A percentile compares a stretch with the other conserved stretches of the same genome.
phyloP scores from a whole-genome alignment of 73 alveolate species.

The Paramecium tetraurelia region DNA sequence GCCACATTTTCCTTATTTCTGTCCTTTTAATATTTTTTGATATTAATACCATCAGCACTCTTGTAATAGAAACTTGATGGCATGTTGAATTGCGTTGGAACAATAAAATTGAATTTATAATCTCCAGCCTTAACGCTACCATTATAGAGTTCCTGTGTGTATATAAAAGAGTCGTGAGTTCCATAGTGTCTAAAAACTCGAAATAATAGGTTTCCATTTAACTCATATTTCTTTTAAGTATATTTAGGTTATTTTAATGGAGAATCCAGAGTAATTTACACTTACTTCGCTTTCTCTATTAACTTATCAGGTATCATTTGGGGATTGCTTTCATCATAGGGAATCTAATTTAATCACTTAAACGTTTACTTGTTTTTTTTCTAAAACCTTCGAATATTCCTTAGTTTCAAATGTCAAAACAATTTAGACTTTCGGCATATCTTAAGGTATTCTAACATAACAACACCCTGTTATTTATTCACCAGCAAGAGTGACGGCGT shows the following conservation, averaged over 20 bases:
- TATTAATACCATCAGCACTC: neutral
- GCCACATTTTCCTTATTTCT: neutral
- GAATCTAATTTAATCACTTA: neutral
- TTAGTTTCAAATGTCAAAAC: neutral
- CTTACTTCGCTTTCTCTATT: neutral
- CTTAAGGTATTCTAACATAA: conserved; percentile 5
- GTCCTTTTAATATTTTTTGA: neutral
- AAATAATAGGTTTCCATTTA: conserved; percentile 20
- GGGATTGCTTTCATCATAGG: conserved; percentile 12
- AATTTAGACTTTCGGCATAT: neutral
- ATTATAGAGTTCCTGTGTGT: neutral
- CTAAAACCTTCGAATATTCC: conserved; percentile 1
- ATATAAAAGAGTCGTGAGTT: neutral
- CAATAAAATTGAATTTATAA: neutral
- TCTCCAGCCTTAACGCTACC: conserved; percentile 31
- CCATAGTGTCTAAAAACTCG: conserved; percentile 13
- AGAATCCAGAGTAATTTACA: conserved; percentile 3
- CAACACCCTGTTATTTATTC: conserved; percentile 23
- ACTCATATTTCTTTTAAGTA: neutral
- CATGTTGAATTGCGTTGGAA: neutral
- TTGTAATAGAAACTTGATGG: conserved; percentile 22
- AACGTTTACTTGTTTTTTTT: neutral
- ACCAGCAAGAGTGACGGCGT: conserved; percentile 21
- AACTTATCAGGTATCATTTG: neutral
- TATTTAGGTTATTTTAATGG: neutral